Base-by-base conservation (phyloP, 441 rosid species). In the Pelargonium citronellum region DNA sequence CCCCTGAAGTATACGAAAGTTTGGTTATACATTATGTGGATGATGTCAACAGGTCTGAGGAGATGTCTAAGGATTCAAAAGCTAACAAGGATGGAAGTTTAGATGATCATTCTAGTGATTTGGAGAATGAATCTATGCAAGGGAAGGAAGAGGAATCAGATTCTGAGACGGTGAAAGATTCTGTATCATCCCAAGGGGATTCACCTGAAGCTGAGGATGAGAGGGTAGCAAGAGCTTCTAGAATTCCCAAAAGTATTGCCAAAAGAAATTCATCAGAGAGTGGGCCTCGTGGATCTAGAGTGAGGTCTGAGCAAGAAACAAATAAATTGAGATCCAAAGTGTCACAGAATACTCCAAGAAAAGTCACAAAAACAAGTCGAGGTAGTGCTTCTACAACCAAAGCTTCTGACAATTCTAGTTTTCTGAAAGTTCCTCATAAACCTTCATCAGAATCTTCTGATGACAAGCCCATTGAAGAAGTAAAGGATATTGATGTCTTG, bases 181-280 rank as follows among this genome's bases (percentile, higher is more conserved):
- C 91, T 12, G 77, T 80, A 46, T 89, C 92, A 64, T 90, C 92
- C 71, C 91, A 84, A 44, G 89, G 86, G 41, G 92, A 89, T 75
- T 71, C 82, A 4, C 77, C 76, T 46, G 69, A 78, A 13, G 71
- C 67, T 41, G 91, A 89, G 69, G 91, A 86, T 69, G 89, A 86
- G 82, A 89, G 74, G 71, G 75, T 69, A 71, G 88, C 81, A 39
- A 78, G 72, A 37, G 73, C 74, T 72, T 64, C 77, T 9, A 64
- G 70, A 69, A 81, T 79, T 43, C 66, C 78, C 49, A 82, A 74
- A 68, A 85, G 75, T 60, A 70, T 61, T 71, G 46, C 74, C 62
- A 69, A 58, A 22, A 83, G 77, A 72, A 77, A 71, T 74, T 74
- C 84, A 4, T 76, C 76, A 53, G 83, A 86, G 66, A 83, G 76